phyloP scores from a whole-genome alignment of 495 filamentous ascomycete species.

The Ascodesmis nigricans region DNA sequence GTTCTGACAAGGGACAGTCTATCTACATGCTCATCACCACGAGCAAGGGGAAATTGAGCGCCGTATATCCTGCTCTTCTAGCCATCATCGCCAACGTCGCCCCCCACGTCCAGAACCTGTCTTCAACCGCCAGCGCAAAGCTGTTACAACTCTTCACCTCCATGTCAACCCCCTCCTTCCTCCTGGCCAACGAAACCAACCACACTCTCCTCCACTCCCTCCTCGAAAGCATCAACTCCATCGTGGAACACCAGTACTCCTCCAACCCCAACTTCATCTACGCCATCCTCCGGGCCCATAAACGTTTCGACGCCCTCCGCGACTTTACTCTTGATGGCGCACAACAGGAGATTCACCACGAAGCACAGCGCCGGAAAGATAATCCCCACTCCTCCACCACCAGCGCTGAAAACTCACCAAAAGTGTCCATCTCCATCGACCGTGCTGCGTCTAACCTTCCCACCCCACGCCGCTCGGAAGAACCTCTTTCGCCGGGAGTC shows the following conservation, averaged over 20 bases:
- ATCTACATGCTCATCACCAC: slow-evolving; percentile 80
- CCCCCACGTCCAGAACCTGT: slow-evolving; percentile 56
- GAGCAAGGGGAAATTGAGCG: slow-evolving; percentile 75
- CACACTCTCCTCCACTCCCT: slow-evolving; percentile 60
- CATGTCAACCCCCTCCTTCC: slow-evolving; percentile 84
- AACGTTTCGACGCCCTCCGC: slow-evolving; percentile 69
- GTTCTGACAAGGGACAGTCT: slow-evolving; percentile 34
- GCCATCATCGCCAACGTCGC: slow-evolving; percentile 87
- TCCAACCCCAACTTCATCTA: slow-evolving; percentile 72
- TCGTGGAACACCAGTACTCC: slow-evolving; percentile 76
- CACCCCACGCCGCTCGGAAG: neutral
- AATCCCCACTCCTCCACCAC: too few species aligned
- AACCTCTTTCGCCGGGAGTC: slow-evolving; percentile 30
- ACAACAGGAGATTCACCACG: slow-evolving; percentile 74
- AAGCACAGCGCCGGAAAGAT: slow-evolving; percentile 54
- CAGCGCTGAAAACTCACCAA: slow-evolving; percentile 16
- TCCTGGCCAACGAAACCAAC: slow-evolving; percentile 90
- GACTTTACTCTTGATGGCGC: slow-evolving; percentile 90
- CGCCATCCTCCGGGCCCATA: slow-evolving; percentile 53
- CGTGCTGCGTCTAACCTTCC: neutral
- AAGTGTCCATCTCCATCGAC: slow-evolving; percentile 6
- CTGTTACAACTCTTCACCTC: slow-evolving; percentile 74
- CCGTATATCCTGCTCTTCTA: slow-evolving; percentile 79
- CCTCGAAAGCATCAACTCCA: slow-evolving; percentile 74
- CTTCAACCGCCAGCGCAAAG: slow-evolving; percentile 52